Conservation (phyloP, 108 stramenopile species). For the Discostella pseudostelligera region DNA sequence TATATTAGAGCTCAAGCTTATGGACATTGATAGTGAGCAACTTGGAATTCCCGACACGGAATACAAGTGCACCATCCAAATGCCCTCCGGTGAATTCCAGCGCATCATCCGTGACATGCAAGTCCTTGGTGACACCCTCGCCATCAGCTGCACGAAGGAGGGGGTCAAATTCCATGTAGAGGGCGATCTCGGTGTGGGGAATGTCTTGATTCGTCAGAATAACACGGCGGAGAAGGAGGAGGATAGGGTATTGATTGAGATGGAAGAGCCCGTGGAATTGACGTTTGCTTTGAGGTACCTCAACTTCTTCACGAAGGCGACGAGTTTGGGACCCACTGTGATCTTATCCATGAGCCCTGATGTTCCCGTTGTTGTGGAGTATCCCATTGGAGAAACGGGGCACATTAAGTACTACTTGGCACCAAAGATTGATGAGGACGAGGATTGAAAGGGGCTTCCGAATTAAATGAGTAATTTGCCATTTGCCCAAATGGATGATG, state of each 20-base stretch:
- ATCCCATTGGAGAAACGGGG: conserved; percentile 91
- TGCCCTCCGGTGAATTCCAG: conserved; percentile 96
- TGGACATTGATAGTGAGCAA: conserved; percentile 98
- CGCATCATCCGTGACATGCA: conserved; percentile 96
- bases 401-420: conserved; percentile 97
- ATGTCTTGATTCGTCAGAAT: conserved; percentile 90
- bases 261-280: conserved; percentile 98
- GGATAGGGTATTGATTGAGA: conserved; percentile 91
- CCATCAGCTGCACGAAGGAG: conserved; percentile 93
- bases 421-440: conserved; percentile 99
- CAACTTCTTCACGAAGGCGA: conserved; percentile 98
- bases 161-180: conserved; percentile 91
- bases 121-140: conserved; percentile 97
- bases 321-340: conserved; percentile 80
- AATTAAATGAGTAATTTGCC: not conserved
- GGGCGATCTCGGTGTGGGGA: conserved; percentile 96
- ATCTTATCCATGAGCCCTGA: conserved; percentile 94
- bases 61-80: conserved; percentile 96
- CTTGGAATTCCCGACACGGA: conserved; percentile 98
- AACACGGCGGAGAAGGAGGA: conserved; percentile 90
- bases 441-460: conserved; percentile 17
- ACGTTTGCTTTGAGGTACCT: conserved; percentile 98
- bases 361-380: conserved; percentile 97
- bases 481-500: not conserved
- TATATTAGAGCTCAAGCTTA: conserved; percentile 96